Conservation (phyloP, 2,329 filamentous ascomycete species). For the Geoglossum cookeanum region DNA sequence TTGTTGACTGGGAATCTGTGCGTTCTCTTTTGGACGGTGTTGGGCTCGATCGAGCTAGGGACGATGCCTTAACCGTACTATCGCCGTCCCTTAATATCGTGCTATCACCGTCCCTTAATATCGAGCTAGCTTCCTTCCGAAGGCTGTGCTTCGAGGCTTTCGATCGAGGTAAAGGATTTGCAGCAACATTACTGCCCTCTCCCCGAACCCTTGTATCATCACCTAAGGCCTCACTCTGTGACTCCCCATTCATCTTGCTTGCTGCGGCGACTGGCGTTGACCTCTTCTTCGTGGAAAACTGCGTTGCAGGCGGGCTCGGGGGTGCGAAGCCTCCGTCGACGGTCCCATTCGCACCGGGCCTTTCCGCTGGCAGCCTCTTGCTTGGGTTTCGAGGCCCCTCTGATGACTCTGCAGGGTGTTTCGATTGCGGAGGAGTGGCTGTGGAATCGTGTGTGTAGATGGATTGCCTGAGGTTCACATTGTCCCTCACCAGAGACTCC, state of each 20-base stretch:
- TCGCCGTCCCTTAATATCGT: not conserved
- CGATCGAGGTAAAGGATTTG: not conserved
- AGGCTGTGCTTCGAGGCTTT: not conserved
- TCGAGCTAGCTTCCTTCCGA: not conserved
- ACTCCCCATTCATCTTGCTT: not conserved
- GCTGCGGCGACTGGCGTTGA: not conserved
- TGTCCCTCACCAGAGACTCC: constrained; percentile 47
- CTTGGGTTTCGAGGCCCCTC: not conserved
- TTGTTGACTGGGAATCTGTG: not conserved
- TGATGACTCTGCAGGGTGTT: not conserved
- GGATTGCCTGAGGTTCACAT: constrained; percentile 11
- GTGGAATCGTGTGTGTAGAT: constrained; percentile 23
- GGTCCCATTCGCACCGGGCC: not conserved
- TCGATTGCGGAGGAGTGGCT: constrained; percentile 13
- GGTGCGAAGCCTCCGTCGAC: not conserved
- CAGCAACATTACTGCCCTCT: not conserved
- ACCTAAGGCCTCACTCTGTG: not conserved
- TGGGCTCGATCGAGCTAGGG: not conserved
- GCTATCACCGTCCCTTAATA: not conserved
- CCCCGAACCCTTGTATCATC: not conserved
- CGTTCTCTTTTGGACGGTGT: not conserved
- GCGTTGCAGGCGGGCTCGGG: not conserved
- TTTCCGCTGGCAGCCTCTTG: not conserved
- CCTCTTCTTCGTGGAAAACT: not conserved
- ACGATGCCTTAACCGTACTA: not conserved